Conservation (phyloP, 768 basidiomycete species). For the Tricholoma furcatifolium region DNA sequence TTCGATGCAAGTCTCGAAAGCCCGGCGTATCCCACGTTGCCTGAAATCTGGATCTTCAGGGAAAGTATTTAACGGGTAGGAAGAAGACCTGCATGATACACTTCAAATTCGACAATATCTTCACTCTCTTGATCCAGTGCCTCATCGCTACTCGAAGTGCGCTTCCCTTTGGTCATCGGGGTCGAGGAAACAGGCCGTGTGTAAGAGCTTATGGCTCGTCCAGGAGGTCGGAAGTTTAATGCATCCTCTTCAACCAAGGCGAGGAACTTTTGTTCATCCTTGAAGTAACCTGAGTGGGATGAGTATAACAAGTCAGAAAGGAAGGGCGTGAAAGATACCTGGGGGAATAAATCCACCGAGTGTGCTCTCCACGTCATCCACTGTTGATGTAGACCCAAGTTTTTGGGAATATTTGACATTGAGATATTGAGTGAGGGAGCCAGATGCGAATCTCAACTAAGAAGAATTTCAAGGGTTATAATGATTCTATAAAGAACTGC, state of each 20-base stretch:
- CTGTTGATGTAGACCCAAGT: slow-evolving; percentile 61
- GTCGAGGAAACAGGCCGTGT: slow-evolving; percentile 47
- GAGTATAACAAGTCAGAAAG: slow-evolving; percentile 3
- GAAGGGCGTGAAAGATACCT: slow-evolving; percentile 38
- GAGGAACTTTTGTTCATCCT: slow-evolving; percentile 64
- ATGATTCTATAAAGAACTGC: background rate
- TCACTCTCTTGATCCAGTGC: slow-evolving; percentile 48
- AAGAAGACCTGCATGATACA: slow-evolving; percentile 73
- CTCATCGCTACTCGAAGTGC: slow-evolving; percentile 32
- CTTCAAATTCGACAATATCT: slow-evolving; percentile 77
- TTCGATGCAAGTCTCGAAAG: slow-evolving; percentile 86
- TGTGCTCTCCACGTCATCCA: slow-evolving; percentile 85
- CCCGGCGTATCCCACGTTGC: slow-evolving; percentile 82
- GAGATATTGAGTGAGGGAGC: slow-evolving; percentile 78
- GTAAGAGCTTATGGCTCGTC: slow-evolving; percentile 77
- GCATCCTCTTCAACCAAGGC: slow-evolving; percentile 77
- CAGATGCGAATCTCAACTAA: slow-evolving; percentile 85
- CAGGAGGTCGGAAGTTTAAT: slow-evolving; percentile 71
- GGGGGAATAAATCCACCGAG: slow-evolving; percentile 76
- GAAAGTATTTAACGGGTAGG: background rate
- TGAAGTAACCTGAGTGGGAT: slow-evolving; percentile 60
- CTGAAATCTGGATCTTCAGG: slow-evolving; percentile 36
- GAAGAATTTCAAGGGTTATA: background rate
- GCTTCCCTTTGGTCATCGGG: slow-evolving; percentile 54
- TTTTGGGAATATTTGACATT: slow-evolving; percentile 65